A percentile compares a stretch with the other conserved stretches of the same genome.
These are phyloP conservation scores for Sugiyamaella japonica DNA, from an alignment of 1,139 yeast species.

Conservation along the genomic window DNA sequence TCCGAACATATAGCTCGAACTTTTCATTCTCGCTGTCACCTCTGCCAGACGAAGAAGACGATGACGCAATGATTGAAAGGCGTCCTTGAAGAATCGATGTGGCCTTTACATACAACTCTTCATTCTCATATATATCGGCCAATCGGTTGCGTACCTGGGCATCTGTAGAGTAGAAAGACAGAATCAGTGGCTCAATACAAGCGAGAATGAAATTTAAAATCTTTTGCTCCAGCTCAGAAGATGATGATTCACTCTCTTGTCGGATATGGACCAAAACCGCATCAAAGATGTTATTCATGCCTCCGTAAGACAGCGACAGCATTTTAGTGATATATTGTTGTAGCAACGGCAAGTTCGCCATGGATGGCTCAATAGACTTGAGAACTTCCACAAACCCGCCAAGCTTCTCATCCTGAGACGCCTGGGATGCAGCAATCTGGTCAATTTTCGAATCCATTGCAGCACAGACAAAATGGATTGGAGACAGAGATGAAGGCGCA, in stretches of 20 bases:
- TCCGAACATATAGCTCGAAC: constrained; percentile 36
- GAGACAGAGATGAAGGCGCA: not conserved
- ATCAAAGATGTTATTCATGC: constrained; percentile 10
- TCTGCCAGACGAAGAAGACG: constrained; percentile 27
- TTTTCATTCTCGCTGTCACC: constrained; percentile 32
- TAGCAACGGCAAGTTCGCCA: not conserved
- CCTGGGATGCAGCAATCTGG: not conserved
- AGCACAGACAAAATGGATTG: not conserved
- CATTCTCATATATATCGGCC: constrained; percentile 34
- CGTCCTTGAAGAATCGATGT: constrained; percentile 35
- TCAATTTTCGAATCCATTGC: constrained; percentile 13
- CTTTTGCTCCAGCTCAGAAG: constrained; percentile 17
- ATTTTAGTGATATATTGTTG: constrained; percentile 11
- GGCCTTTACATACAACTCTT: constrained; percentile 32
- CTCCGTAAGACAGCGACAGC: constrained; percentile 15
- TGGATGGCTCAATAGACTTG: constrained; percentile 4
- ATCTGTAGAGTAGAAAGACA: constrained; percentile 37
- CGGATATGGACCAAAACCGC: constrained; percentile 7
- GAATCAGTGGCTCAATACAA: constrained; percentile 27
- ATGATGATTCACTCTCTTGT: not conserved
- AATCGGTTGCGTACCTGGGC: constrained; percentile 32
- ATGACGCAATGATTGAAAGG: constrained; percentile 18
- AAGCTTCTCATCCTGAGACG: constrained; percentile 14
- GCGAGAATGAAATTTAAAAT: constrained; percentile 19
- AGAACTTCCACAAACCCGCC: constrained; percentile 9